Percentiles rank a stretch among this genome's conserved stretches.
Conservation (phyloP, 805 yeast species). For the Candida ovalis region DNA sequence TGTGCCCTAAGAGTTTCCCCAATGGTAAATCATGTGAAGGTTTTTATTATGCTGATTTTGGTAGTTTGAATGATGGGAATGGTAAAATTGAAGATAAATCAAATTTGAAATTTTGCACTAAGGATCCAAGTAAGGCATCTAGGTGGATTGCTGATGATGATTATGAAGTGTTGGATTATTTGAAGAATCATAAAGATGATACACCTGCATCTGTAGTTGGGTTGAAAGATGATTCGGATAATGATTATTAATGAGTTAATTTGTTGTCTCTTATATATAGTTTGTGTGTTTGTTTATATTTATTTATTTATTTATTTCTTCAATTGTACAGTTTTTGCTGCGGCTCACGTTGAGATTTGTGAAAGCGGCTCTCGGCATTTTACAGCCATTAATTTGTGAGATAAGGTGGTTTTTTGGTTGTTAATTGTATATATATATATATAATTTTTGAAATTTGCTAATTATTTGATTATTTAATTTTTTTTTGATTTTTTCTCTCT, state of each 20-base stretch:
- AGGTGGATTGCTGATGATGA: slow-evolving; percentile 47
- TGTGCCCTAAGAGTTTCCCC: slow-evolving; percentile 47
- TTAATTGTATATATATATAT: no score
- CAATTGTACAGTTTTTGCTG: no score
- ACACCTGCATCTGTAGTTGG: not conserved
- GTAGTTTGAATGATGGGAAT: slow-evolving; percentile 19
- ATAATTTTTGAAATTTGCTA: no score
- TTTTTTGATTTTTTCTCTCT: no score
- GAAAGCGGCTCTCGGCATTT: no score
- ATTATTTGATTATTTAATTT: no score
- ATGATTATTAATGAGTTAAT: not conserved
- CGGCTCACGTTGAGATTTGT: no score
- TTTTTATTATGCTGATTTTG: slow-evolving; percentile 49
- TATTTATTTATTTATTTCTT: not conserved
- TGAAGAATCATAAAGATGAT: not conserved
- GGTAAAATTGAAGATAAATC: not conserved
- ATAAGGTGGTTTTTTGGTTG: no score
- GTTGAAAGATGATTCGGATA: not conserved
- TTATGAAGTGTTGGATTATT: slow-evolving; percentile 8
- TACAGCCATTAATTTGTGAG: no score
- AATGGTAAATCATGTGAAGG: slow-evolving; percentile 44
- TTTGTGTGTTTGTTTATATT: no score
- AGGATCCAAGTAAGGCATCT: slow-evolving; percentile 33
- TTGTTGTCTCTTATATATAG: not conserved
- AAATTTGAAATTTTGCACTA: slow-evolving; percentile 22